Conservation (phyloP, 129 eudicot species). For the Deinandra increscens region DNA sequence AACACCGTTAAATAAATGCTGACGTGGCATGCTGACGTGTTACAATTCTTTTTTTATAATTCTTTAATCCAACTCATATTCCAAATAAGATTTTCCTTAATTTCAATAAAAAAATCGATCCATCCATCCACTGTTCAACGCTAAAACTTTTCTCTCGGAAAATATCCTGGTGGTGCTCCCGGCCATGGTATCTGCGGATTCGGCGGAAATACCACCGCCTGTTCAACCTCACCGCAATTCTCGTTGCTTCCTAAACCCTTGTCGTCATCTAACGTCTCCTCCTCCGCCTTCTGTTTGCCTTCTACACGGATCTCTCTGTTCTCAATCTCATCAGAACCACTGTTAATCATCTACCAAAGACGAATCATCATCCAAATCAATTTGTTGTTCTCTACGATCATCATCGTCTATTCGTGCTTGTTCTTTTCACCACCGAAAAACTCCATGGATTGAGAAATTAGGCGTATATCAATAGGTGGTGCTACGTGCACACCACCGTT, state of each 20-base stretch:
- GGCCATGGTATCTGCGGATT: constrained; percentile 64
- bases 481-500: neutral
- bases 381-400: constrained; percentile 6
- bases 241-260: too few species aligned
- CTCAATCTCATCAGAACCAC: constrained; percentile 19
- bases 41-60: too few species aligned
- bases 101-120: too few species aligned
- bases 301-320: constrained; percentile 17
- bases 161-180: constrained; percentile 68
- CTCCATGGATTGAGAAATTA: constrained; percentile 11
- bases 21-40: too few species aligned
- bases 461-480: constrained; percentile 8
- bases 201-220: constrained; percentile 30
- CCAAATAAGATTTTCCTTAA: too few species aligned
- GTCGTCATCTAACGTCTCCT: neutral
- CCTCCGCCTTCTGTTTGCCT: neutral
- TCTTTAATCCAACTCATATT: too few species aligned
- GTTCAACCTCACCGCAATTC: constrained; percentile 3
- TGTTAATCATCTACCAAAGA: constrained; percentile 20
- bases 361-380: constrained; percentile 19
- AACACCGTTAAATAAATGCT: too few species aligned
- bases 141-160: too few species aligned
- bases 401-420: constrained; percentile 17
- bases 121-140: too few species aligned
- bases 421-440: neutral